Percentiles rank a stretch among this genome's conserved stretches.
These are phyloP conservation scores for Leishmania major DNA, from an alignment of 208 protist species.

Conservation along the genomic window DNA sequence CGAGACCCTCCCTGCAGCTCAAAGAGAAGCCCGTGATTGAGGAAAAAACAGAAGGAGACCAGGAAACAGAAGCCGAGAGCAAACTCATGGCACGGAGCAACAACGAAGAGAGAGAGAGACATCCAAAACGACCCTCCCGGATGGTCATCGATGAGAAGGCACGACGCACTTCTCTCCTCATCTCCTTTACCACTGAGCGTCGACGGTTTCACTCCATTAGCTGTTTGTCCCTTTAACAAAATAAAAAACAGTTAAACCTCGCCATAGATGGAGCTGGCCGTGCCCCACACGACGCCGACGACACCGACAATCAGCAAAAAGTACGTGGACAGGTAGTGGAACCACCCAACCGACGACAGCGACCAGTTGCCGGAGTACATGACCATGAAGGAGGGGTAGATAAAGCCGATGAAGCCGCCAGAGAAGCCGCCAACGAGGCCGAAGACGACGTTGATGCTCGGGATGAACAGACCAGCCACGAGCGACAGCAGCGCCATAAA, in stretches of 20 bases:
- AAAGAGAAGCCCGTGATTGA: no score
- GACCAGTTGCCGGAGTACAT: constrained; percentile 71
- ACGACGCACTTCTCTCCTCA: background rate
- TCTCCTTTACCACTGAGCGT: background rate
- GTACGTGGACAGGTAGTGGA: constrained; percentile 62
- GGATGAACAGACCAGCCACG: constrained; percentile 74
- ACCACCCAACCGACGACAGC: constrained; percentile 40
- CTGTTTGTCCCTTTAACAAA: no score
- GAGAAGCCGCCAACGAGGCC: constrained; percentile 69
- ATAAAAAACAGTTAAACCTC: constrained; percentile 13
- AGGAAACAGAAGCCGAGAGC: no score
- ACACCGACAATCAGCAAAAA: constrained; percentile 67
- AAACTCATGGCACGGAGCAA: no score
- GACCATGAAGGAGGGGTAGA: constrained; percentile 72
- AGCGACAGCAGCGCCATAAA: constrained; percentile 41
- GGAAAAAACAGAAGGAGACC: background rate
- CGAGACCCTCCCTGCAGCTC: no score
- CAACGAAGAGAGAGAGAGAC: no score
- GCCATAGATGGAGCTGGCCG: constrained; percentile 54
- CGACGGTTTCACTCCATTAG: background rate
- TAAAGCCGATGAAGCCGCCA: constrained; percentile 72
- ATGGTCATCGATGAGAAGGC: background rate
- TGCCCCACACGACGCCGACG: constrained; percentile 73
- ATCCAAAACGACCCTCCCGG: background rate
- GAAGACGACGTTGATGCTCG: constrained; percentile 70